phyloP scores from a whole-genome alignment of 164 flowering plant species.

The Liriodendron chinense region DNA sequence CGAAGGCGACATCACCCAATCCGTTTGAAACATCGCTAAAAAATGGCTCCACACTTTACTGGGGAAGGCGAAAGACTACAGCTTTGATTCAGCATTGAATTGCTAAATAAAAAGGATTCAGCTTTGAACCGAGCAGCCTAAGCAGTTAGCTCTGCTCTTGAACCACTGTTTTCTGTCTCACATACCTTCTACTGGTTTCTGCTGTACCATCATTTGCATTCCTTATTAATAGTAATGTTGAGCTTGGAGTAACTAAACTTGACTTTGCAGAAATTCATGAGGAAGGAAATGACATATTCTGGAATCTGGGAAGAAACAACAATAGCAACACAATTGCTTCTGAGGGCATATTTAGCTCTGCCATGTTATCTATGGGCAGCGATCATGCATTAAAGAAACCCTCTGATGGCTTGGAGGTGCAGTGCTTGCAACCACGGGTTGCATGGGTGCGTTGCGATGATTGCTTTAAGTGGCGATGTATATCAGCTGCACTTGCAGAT shows the following conservation, averaged over 20 bases:
- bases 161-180: background rate
- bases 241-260: constrained; percentile 1
- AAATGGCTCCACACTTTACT: too few relatives aligned
- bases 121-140: background rate
- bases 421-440: constrained; percentile 27
- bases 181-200: background rate
- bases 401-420: constrained; percentile 19
- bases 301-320: constrained; percentile 23
- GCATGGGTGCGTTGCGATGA: constrained; percentile 98
- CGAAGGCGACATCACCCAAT: too few relatives aligned
- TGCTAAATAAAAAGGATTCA: background rate
- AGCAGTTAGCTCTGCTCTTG: constrained; percentile 13
- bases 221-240: background rate
- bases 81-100: too few relatives aligned
- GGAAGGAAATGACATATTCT: constrained; percentile 19
- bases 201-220: constrained; percentile 2
- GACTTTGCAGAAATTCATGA: constrained; percentile 18
- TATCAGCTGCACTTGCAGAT: constrained; percentile 74
- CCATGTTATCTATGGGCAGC: constrained; percentile 14
- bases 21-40: too few relatives aligned
- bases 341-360: constrained; percentile 19
- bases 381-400: background rate
- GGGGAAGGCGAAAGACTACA: too few relatives aligned
- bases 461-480: constrained; percentile 91
- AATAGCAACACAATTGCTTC: constrained; percentile 11